Percentiles rank a stretch among this genome's conserved stretches.
phyloP scores from a whole-genome alignment of 257 asterid genomes.

The Solanum virginianum region DNA sequence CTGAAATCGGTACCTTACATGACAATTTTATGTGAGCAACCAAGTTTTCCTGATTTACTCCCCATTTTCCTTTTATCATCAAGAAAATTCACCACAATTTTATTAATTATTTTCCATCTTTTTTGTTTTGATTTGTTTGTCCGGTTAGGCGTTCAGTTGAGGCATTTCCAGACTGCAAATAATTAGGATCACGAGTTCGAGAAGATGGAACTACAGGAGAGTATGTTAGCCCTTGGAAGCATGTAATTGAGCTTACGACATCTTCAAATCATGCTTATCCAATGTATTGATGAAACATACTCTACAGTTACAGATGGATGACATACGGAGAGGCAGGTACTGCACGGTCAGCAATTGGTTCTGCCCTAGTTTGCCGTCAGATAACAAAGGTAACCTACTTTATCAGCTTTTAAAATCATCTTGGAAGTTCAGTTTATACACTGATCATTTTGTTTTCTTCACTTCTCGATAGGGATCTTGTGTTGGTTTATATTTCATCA shows the following conservation, averaged over 20 bases:
- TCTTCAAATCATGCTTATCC: background rate
- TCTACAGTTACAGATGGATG: conserved; percentile 50
- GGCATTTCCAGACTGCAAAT: conserved; percentile 23
- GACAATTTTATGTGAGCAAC: conserved; percentile 54
- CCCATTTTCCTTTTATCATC: background rate
- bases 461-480: conserved; percentile 38
- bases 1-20: conserved; percentile 54
- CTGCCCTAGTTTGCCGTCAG: conserved; percentile 30
- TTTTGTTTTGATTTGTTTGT: background rate
- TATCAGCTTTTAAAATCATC: background rate
- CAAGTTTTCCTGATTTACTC: background rate
- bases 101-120: background rate
- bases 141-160: background rate
- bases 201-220: conserved; percentile 60
- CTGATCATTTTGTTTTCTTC: background rate
- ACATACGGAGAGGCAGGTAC: conserved; percentile 53
- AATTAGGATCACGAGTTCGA: conserved; percentile 48
- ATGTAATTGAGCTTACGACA: background rate
- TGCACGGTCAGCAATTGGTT: conserved; percentile 60
- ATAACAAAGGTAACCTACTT: conserved; percentile 17
- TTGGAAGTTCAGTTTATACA: background rate
- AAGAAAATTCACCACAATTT: background rate
- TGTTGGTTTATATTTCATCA: conserved; percentile 52
- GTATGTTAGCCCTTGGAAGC: conserved; percentile 19
- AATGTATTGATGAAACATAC: background rate